A percentile compares a stretch with the other conserved stretches of the same genome.
Conservation (phyloP, 169 alveolate species). For the Plasmodium vinckei region DNA sequence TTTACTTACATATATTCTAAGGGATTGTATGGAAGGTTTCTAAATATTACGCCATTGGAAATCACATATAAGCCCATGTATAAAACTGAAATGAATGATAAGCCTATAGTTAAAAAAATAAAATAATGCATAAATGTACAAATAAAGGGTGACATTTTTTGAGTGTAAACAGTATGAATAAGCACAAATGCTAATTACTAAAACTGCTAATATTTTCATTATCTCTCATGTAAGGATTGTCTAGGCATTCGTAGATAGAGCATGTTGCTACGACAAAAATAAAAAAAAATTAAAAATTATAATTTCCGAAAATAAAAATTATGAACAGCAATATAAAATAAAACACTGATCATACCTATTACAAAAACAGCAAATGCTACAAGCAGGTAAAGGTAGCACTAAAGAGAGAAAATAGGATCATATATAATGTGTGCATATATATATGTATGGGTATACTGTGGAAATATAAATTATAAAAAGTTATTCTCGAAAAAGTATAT, state of each 20-base stretch:
- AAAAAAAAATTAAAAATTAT: not conserved
- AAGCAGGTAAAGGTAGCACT: not conserved
- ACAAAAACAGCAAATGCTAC: not conserved
- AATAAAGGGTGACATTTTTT: not conserved
- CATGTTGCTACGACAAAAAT: slow-evolving; percentile 9
- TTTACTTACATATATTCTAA: slow-evolving; percentile 43
- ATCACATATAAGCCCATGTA: slow-evolving; percentile 37
- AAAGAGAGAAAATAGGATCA: not conserved
- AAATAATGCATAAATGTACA: not conserved
- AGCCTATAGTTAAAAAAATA: slow-evolving; percentile 2
- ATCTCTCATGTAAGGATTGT: slow-evolving; percentile 42
- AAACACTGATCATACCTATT: not conserved
- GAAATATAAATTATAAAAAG: not conserved
- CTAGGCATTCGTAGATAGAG: slow-evolving; percentile 46
- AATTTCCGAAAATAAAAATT: not conserved
- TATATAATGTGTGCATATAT: not conserved
- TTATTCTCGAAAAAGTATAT: too few species aligned
- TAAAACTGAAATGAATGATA: slow-evolving; percentile 34
- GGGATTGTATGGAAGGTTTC: slow-evolving; percentile 59
- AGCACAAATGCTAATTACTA: slow-evolving; percentile 4
- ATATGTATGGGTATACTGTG: not conserved
- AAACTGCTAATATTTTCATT: slow-evolving; percentile 27
- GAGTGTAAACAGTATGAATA: too few species aligned
- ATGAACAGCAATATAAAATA: not conserved
- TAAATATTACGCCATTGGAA: slow-evolving; percentile 20